phyloP scores from a whole-genome alignment of 2,329 filamentous ascomycete genomes.

The Talaromyces marneffei region DNA sequence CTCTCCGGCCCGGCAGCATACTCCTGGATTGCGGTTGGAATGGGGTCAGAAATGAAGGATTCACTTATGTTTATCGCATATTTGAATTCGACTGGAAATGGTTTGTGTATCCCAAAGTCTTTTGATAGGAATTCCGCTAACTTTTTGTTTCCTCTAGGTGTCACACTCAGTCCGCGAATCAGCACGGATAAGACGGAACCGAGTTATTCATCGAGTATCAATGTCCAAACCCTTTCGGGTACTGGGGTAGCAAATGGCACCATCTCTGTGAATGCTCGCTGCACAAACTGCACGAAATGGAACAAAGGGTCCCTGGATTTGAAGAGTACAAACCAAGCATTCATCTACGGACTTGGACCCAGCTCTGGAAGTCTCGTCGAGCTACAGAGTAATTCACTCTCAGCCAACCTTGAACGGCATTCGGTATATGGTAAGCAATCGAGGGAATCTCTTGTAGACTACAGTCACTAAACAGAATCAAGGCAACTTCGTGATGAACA shows the following conservation, averaged over 20 bases:
- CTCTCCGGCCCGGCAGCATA: conserved; percentile 21
- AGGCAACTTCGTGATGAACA: conserved; percentile 18
- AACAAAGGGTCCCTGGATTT: conserved; percentile 17
- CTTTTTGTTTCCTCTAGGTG: conserved; percentile 9
- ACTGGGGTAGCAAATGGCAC: conserved; percentile 16
- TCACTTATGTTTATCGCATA: conserved; percentile 20
- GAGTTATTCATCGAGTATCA: conserved; percentile 17
- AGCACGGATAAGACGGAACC: conserved; percentile 19
- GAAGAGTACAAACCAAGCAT: conserved; percentile 16
- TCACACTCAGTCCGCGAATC: conserved; percentile 20
- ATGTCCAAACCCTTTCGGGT: conserved; percentile 15
- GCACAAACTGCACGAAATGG: conserved; percentile 19
- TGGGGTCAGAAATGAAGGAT: conserved; percentile 18
- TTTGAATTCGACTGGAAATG: conserved; percentile 15
- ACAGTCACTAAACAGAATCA: background rate
- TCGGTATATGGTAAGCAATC: conserved; percentile 18
- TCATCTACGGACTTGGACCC: conserved; percentile 20
- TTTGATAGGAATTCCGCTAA: background rate
- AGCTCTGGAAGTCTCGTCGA: conserved; percentile 1
- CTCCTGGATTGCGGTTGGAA: conserved; percentile 21
- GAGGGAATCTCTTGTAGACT: background rate
- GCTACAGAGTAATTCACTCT: conserved; percentile 17
- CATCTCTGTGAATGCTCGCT: conserved; percentile 19
- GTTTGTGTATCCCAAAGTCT: conserved; percentile 4
- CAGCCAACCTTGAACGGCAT: conserved; percentile 19